Evolutionary conservation across 768 basidiomycete species (phyloP).

Genomic region (Pseudohyphozyma bogoriensis): DNA sequence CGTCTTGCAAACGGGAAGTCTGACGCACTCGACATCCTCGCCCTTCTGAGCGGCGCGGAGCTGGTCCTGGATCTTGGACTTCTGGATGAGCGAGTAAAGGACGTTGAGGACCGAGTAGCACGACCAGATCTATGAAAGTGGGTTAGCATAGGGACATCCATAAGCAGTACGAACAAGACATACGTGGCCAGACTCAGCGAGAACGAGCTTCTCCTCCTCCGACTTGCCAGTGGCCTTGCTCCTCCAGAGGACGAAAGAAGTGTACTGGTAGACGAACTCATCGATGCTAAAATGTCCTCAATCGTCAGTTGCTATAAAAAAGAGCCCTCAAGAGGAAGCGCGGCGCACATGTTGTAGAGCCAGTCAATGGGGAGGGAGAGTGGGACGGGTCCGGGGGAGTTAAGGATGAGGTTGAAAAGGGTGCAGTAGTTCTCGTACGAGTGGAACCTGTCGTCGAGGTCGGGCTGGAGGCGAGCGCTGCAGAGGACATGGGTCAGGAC

Average conservation of each 20-base stretch:
- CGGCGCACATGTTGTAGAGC: constrained; percentile 71
- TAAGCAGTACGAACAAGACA: constrained; percentile 11
- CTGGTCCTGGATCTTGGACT: constrained; percentile 89
- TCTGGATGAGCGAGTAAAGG: constrained; percentile 95
- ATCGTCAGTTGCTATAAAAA: not conserved
- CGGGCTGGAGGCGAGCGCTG: constrained; percentile 79
- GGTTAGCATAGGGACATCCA: not conserved
- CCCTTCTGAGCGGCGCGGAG: constrained; percentile 71
- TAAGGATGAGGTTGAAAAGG: constrained; percentile 92
- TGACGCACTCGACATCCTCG: constrained; percentile 50
- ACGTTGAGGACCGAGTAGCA: constrained; percentile 98
- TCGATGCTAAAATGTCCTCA: constrained; percentile 47
- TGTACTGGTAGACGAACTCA: constrained; percentile 97
- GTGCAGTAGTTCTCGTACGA: constrained; percentile 88
- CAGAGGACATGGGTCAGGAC: constrained; percentile 61
- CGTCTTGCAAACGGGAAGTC: not conserved
- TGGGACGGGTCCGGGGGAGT: constrained; percentile 87
- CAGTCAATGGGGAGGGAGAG: constrained; percentile 93
- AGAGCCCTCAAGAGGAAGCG: not conserved
- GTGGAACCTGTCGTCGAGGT: constrained; percentile 91
- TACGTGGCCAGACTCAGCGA: constrained; percentile 63
- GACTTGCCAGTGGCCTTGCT: constrained; percentile 61
- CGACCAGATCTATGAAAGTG: constrained; percentile 66
- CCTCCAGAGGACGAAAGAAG: constrained; percentile 87
- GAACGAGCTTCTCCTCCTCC: constrained; percentile 75